These are phyloP conservation scores for Neckera pumila DNA, from an alignment of 225 moss, liverwort and hornwort species.

Conservation along the genomic window DNA sequence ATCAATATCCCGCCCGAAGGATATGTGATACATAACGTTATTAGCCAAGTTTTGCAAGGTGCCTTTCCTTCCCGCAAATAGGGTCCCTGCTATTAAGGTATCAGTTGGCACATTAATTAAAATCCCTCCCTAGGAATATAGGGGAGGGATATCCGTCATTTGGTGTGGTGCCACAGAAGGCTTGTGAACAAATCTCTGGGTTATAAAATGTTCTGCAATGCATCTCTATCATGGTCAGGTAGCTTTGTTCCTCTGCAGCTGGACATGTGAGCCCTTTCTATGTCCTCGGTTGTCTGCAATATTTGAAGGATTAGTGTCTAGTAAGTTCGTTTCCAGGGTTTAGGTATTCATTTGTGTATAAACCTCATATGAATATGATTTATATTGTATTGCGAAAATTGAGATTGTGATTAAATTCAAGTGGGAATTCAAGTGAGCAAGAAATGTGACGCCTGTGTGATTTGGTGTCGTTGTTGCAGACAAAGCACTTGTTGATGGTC, in stretches of 20 bases:
- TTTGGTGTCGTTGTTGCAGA: slow-evolving; percentile 38
- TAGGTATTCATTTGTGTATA: neutral
- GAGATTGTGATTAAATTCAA: neutral
- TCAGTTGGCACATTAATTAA: neutral
- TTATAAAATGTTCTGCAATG: neutral
- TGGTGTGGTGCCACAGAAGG: neutral
- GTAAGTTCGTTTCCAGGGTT: neutral
- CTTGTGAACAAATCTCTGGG: neutral
- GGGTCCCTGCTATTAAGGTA: neutral
- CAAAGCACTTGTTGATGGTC: slow-evolving; percentile 68
- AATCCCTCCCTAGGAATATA: neutral
- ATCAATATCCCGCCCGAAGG: neutral
- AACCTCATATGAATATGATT: neutral
- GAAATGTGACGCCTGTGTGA: neutral
- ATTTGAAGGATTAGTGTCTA: neutral
- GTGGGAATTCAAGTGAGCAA: neutral
- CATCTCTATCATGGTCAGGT: neutral
- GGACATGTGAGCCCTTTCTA: neutral
- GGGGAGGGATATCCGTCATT: neutral
- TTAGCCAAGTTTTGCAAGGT: neutral
- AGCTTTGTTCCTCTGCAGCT: neutral
- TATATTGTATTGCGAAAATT: neutral
- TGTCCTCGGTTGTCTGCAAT: neutral
- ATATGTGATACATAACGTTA: neutral
- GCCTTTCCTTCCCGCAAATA: neutral